Base-by-base conservation (phyloP, 2,329 filamentous ascomycete species). In the Cordyceps cateniannulata region DNA sequence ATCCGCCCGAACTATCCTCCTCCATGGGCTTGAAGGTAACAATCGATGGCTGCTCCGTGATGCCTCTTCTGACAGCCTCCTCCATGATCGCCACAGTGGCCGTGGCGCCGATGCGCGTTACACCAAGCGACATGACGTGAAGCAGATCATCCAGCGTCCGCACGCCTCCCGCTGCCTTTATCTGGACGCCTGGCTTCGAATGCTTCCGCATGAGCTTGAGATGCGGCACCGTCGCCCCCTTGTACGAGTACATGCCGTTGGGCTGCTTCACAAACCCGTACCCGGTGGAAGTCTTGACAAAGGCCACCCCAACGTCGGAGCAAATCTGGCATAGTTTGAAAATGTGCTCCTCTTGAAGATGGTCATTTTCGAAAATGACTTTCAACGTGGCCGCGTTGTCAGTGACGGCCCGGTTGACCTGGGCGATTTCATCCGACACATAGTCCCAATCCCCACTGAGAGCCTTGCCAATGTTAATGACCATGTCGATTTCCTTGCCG, bases 301-400 rank as follows among this genome's bases (percentile, higher is more conserved):
- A 86, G 0, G 77, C 82, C 0, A 86, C 83, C 0, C 70, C 70
- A 0, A 82, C 40, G 0, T 73, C 67, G 0, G 78, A 78, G 67
- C 84, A 86, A 32, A 86, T 83, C 67, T 78, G 66, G 66, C 83
- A 85, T 0, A 86, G 72, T 6, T 70, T 73, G 9, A 76, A 65
- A 55, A 86, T 83, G 42, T 85, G 76, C 12, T 77, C 66, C 0
- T 81, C 72, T 1, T 73, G 29, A 0, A 86, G 75, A 63, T 79
- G 86, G 66, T 85, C 82, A 64, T 84, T 86, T 65, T 86, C 38
- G 60, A 86, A 85, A 53, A 86, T 86, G 55, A 86, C 82, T 66
- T 86, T 86, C 7, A 86, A 72, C 0, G 76, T 72, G 0, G 76
- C 80, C 0, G 76, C 77, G 7, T 72, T 61, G n/a, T 68, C 66